Conservation (phyloP, 148 eudicot genomes). For the Dianthus caryophyllus region DNA sequence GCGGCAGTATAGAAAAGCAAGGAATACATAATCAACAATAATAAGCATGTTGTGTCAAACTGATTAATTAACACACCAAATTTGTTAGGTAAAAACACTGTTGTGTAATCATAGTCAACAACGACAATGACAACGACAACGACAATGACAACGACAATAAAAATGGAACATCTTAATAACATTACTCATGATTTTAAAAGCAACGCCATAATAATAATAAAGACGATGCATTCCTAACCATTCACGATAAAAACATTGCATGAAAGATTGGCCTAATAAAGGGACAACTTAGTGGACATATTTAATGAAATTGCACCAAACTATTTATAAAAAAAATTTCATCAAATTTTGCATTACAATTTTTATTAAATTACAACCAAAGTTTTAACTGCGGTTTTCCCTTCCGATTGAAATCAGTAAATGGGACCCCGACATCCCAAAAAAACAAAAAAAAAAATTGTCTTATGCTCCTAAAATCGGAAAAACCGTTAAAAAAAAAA, state of each 20-base stretch:
- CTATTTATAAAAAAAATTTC: not conserved
- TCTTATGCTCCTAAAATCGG: not conserved
- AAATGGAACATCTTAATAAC: not conserved
- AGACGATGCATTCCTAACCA: not conserved
- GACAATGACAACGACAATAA: too few species aligned
- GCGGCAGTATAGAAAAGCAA: too few species aligned
- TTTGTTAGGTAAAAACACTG: too few species aligned
- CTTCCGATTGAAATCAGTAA: too few species aligned
- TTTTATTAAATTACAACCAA: not conserved
- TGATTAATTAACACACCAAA: too few species aligned
- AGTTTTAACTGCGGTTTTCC: slow-evolving; percentile 1
- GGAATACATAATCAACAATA: too few species aligned
- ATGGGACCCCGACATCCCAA: not conserved
- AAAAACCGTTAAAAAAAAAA: not conserved
- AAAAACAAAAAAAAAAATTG: not conserved
- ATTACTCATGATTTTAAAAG: not conserved
- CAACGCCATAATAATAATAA: not conserved
- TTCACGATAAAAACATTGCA: not conserved
- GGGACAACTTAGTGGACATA: slow-evolving; percentile 5
- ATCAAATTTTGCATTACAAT: not conserved
- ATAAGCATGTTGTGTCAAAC: too few species aligned
- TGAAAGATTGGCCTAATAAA: slow-evolving; percentile 4
- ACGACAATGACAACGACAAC: too few species aligned
- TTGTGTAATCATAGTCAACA: too few species aligned
- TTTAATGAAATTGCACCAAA: not conserved